Conservation (phyloP, 345 rosid genomes). For the Hibiscus trionum region DNA sequence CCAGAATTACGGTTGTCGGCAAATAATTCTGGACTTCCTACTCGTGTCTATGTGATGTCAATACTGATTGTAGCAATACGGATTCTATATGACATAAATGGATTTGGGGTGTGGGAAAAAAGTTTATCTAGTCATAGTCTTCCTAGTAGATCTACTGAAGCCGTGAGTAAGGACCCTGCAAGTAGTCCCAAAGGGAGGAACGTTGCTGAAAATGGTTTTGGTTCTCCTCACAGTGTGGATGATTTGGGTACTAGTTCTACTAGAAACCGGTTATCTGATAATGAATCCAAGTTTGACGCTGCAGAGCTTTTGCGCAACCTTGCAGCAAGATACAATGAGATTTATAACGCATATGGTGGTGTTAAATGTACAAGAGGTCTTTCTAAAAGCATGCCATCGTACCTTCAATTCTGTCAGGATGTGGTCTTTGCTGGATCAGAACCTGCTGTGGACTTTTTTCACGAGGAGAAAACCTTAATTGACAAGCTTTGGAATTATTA, state of each 20-base stretch:
- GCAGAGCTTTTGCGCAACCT: constrained; percentile 37
- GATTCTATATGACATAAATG: constrained; percentile 25
- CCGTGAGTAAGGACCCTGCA: constrained; percentile 3
- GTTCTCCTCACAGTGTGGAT: constrained; percentile 11
- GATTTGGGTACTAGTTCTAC: constrained; percentile 18
- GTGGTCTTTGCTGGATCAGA: constrained; percentile 54
- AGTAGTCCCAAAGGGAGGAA: constrained; percentile 10
- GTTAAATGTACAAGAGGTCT: constrained; percentile 23
- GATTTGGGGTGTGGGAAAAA: constrained; percentile 55
- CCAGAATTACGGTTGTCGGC: constrained; percentile 50
- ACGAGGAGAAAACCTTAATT: constrained; percentile 3
- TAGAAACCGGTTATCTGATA: constrained; percentile 11
- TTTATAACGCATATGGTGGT: constrained; percentile 27
- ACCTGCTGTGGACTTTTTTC: constrained; percentile 20
- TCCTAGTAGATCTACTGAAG: constrained; percentile 10
- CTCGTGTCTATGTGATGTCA: constrained; percentile 42
- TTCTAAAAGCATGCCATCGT: constrained; percentile 41
- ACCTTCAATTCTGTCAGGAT: constrained; percentile 46
- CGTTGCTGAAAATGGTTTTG: constrained; percentile 12
- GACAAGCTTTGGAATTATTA: constrained; percentile 52
- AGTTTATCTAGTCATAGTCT: constrained; percentile 19
- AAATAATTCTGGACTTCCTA: constrained; percentile 49
- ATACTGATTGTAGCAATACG: constrained; percentile 36
- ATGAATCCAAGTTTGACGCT: constrained; percentile 24
- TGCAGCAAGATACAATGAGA: constrained; percentile 29